Conservation (phyloP, 129 eudicot species). For the Glebionis coronaria region DNA sequence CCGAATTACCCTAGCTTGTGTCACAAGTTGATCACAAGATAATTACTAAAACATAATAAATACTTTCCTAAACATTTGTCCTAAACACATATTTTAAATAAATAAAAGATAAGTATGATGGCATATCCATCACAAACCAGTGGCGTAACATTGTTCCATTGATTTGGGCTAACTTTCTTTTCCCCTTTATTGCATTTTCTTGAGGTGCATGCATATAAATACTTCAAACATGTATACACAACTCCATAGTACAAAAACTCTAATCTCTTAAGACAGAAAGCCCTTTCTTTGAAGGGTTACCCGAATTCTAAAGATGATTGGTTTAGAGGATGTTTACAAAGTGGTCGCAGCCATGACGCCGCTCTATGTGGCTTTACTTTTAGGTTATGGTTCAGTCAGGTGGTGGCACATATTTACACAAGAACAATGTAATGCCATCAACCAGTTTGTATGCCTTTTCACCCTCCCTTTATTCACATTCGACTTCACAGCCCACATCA, state of each 20-base stretch:
- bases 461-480: slow-evolving; percentile 78
- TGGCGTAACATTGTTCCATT: no score
- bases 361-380: slow-evolving; percentile 62
- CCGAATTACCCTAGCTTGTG: no score
- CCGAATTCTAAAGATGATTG: slow-evolving; percentile 43
- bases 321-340: slow-evolving; percentile 72
- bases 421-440: slow-evolving; percentile 70
- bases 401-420: slow-evolving; percentile 80
- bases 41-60: no score
- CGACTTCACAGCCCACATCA: slow-evolving; percentile 70
- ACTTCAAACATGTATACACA: slow-evolving; percentile 10
- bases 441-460: slow-evolving; percentile 61
- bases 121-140: no score
- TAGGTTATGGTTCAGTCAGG: slow-evolving; percentile 73
- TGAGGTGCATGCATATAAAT: slow-evolving; percentile 35
- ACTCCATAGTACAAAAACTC: slow-evolving; percentile 1
- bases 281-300: slow-evolving; percentile 18
- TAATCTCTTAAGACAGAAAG: not conserved
- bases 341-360: slow-evolving; percentile 76
- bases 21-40: no score
- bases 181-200: not conserved
- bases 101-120: no score
- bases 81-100: no score
- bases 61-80: no score
- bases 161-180: not conserved